phyloP scores from a whole-genome alignment of 768 basidiomycete genomes.

The Suillus lakei region DNA sequence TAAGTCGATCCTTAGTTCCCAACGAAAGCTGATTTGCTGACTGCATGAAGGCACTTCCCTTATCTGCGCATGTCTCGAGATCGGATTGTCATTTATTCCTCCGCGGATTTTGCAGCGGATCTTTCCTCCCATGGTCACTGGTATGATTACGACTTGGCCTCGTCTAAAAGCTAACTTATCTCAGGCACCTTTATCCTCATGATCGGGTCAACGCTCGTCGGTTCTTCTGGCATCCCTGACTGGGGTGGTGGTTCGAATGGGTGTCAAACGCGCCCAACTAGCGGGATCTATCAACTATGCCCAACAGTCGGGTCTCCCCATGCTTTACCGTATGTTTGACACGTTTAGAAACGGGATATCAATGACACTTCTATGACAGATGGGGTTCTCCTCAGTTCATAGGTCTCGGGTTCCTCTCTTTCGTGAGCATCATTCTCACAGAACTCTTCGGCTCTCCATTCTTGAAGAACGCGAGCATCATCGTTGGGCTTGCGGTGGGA shows the following conservation, averaged over 20 bases:
- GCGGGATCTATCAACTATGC: conserved; percentile 73
- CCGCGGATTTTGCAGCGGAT: conserved; percentile 62
- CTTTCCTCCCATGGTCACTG: conserved; percentile 84
- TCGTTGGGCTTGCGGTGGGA: conserved; percentile 29
- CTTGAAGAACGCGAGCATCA: conserved; percentile 79
- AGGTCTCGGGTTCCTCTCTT: conserved; percentile 86
- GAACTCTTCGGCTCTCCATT: conserved; percentile 88
- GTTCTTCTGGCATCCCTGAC: conserved; percentile 72
- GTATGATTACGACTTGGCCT: conserved; percentile 29
- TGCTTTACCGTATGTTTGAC: conserved; percentile 58
- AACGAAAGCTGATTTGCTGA: not conserved
- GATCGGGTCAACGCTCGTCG: conserved; percentile 81
- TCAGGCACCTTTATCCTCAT: conserved; percentile 77
- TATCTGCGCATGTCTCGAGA: conserved; percentile 80
- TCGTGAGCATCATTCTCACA: conserved; percentile 74
- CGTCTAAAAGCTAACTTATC: not conserved
- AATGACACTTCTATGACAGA: conserved; percentile 29
- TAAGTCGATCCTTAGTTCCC: conserved; percentile 25
- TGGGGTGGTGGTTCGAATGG: conserved; percentile 87
- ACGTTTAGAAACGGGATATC: not conserved
- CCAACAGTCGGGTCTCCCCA: conserved; percentile 73
- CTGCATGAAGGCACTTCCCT: conserved; percentile 64
- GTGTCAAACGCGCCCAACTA: conserved; percentile 62
- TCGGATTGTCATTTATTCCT: conserved; percentile 78
- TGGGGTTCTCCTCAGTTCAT: conserved; percentile 88